Base-by-base conservation (phyloP, 1,284 basidiomycete species). In the Chondrostereum purpureum region DNA sequence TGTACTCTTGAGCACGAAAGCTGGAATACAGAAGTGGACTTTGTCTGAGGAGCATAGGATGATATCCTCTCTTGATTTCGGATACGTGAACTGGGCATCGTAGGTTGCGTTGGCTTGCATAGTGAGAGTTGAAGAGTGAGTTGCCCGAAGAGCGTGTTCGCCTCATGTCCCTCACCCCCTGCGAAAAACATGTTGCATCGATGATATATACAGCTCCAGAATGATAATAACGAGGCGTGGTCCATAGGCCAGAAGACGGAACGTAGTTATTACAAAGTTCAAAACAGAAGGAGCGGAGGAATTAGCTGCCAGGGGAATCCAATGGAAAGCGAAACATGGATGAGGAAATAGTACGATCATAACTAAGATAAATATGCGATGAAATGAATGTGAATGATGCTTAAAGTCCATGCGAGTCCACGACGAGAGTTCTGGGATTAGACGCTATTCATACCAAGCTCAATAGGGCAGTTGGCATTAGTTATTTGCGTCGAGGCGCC, bases 381-480 rank as follows among this genome's bases (percentile, higher is more conserved):
- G n/a, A n/a, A n/a, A n/a, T n/a, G n/a, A n/a, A n/a, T n/a, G n/a
- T n/a, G n/a, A n/a, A n/a, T n/a, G n/a, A n/a, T n/a, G n/a, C n/a
- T n/a, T n/a, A n/a, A n/a, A n/a, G n/a, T n/a, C n/a, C n/a, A n/a
- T n/a, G n/a, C n/a, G n/a, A n/a, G n/a, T n/a, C n/a, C n/a, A n/a
- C n/a, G n/a, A n/a, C n/a, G n/a, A n/a, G 19, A 21, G 18, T 12
- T 21, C 12, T n/a, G 39, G 12, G 41, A 8, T 56, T 69, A 83
- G 36, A 59, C 68, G 38, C 72, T 67, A 54, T 68, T 78, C 5
- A 67, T 50, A 4, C 84, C 56, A 1, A 93, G 71, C 59, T 89
- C 78, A 53, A 92, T 75, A 1, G 91, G 91, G 58, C 91, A 94
- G 12, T 70, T 61, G 0, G 83, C 83, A 53, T 79, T 72, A 5